Evolutionary conservation across 2,329 filamentous ascomycete species (phyloP), one percentile per base, ranked within the genome.

Genomic region (Xylaria sp.): DNA sequence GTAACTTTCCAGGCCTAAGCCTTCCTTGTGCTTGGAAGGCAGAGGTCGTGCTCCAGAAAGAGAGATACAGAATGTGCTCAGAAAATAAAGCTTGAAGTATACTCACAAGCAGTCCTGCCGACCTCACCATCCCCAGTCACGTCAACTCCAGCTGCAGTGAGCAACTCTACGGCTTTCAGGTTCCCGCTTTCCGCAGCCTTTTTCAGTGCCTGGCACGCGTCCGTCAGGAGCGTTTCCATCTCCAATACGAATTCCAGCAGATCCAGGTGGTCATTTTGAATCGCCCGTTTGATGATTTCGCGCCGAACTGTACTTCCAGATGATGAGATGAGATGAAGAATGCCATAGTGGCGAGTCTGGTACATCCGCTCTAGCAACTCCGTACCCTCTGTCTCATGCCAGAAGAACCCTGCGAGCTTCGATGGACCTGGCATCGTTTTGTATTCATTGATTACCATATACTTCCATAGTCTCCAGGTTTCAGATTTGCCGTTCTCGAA

Each of bases 401-500:
- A 44, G 39, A 44, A 44, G 18, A 44, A 44, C 18, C 39, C 39
- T 13, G 39, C 39, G 10, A 44, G 39, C 12, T 44, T 18, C 9
- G 39, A 44, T 18, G 12, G 39, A 1, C 13, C 10, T 7, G 44
- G 44, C 44, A 46, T 46, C 18, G 20, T 46, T 46, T 51, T 23
- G 34, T 68, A 34, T 1, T 32, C 66, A 50, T 25, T 34, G 8
- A 46, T 20, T 7, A 69, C 34, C n/a, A 63, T 62, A 4, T 41
- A 25, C n/a, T 52, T 41, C 62, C 62, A 69, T 1, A 58, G 9
- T 9, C 3, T 28, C 62, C 62, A 69, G 2, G 51, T 73, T 51
- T 65, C 68, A 1, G 72, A 70, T 50, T 34, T 52, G 0, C 3
- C 15, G 6, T 61, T 3, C 15, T 46, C 41, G 44, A 74, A 74